Evolutionary conservation across 1,139 yeast genomes (phyloP).

Genomic region (Ogataea hybrid): DNA sequence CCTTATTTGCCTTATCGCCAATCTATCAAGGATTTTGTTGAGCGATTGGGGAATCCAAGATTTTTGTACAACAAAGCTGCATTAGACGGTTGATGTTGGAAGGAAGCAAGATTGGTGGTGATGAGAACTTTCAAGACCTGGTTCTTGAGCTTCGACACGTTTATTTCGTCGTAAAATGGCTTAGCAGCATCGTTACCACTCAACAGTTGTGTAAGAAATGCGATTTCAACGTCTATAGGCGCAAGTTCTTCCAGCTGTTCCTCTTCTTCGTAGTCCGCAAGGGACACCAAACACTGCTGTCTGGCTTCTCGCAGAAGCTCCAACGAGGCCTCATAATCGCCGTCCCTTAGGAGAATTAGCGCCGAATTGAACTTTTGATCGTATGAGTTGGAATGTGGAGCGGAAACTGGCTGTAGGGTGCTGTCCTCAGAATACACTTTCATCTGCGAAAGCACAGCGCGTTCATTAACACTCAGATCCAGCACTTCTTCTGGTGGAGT

Average conservation of each 20-base stretch:
- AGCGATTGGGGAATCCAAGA: conserved; percentile 41
- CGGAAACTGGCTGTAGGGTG: conserved; percentile 6
- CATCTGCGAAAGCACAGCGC: conserved; percentile 63
- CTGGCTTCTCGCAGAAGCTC: conserved; percentile 51
- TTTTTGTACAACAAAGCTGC: conserved; percentile 43
- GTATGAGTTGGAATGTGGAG: conserved; percentile 35
- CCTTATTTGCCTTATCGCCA: conserved; percentile 45
- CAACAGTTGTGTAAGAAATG: conserved; percentile 55
- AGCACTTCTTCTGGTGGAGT: conserved; percentile 33
- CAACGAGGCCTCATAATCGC: conserved; percentile 44
- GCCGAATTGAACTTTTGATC: conserved; percentile 72
- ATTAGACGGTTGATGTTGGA: conserved; percentile 20
- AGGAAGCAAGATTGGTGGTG: conserved; percentile 26
- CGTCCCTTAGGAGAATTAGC: conserved; percentile 46
- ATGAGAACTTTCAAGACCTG: conserved; percentile 24
- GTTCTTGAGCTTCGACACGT: conserved; percentile 22
- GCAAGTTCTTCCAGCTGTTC: conserved; percentile 44
- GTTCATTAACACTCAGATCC: conserved; percentile 69
- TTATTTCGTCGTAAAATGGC: conserved; percentile 36
- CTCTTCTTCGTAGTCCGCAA: conserved; percentile 40
- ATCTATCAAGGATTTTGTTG: conserved; percentile 37
- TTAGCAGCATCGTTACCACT: conserved; percentile 46
- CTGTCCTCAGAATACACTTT: conserved; percentile 10
- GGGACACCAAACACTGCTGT: conserved; percentile 39
- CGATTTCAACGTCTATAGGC: conserved; percentile 68